Conservation (phyloP, 2,329 filamentous ascomycete genomes). For the Drechslerella dactyloides region DNA sequence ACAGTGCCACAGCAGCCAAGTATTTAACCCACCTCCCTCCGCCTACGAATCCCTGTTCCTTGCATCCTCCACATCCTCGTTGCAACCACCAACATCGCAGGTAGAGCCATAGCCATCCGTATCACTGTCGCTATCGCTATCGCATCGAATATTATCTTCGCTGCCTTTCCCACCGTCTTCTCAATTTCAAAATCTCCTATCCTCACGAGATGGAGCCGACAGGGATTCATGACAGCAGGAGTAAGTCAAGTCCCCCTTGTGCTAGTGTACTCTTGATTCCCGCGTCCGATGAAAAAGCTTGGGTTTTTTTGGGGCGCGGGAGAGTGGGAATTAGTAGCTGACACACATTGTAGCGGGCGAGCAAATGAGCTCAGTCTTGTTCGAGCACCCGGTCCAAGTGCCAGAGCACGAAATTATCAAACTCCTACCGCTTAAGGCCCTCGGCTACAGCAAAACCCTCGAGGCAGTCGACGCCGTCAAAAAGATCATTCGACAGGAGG, state of each 20-base stretch:
- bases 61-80: not conserved
- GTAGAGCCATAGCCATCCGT: not conserved
- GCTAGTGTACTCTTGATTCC: not conserved
- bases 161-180: too few species aligned
- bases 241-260: slow-evolving; percentile 13
- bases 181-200: too few species aligned
- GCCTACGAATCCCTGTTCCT: not conserved
- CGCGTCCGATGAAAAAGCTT: too few species aligned
- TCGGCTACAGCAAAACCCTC: slow-evolving; percentile 9
- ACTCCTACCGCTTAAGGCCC: slow-evolving; percentile 24
- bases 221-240: slow-evolving; percentile 17
- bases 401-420: slow-evolving; percentile 24
- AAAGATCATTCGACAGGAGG: slow-evolving; percentile 28
- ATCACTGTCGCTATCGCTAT: not conserved
- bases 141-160: too few species aligned
- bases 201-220: slow-evolving; percentile 16
- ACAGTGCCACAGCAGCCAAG: too few species aligned
- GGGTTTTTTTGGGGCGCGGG: too few species aligned
- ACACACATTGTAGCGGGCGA: slow-evolving; percentile 10
- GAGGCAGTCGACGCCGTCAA: slow-evolving; percentile 24
- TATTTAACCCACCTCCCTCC: not conserved
- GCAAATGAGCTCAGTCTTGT: slow-evolving; percentile 32
- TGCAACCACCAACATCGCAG: not conserved
- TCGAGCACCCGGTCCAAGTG: slow-evolving; percentile 26
- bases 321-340: too few species aligned